Base-by-base conservation (phyloP, 768 basidiomycete species). In the Rubroboletus satanas region DNA sequence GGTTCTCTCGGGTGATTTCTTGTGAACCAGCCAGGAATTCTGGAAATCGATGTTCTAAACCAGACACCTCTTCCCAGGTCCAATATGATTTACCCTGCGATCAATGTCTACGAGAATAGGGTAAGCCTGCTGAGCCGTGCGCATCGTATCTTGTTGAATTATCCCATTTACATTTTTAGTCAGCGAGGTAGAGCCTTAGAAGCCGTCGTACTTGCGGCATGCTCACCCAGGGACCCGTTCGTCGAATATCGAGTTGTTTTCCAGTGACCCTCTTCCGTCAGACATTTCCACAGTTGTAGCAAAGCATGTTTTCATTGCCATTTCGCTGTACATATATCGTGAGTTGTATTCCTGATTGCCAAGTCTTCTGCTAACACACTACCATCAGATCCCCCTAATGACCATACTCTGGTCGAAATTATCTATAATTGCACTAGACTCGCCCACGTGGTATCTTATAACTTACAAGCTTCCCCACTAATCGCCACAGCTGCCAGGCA, bases 11-110 rank as follows among this genome's bases (percentile, higher is more conserved):
- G 3, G 0, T 59, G 0, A 17, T 31, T n/a, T 49, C 2, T 5
- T 67, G 66, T 14, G n/a, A 39, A 1, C 33, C 0, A 0, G 53
- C 14, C 0, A 35, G 1, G 2, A 0, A 10, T 7, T 1, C 12
- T 14, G 50, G 49, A 37, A 4, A 1, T 2, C 31, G 5, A 7
- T 67, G 66, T 21, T 0, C 41, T 6, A 0, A 3, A 0, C 47
- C 38, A 0, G 0, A 8, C 0, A 0, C 1, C 3, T 1, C 48
- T 31, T 4, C 38, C 0, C 38, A 47, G 5, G 0, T 35, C 1
- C 41, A 31, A 5, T 11, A 17, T 4, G 46, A 50, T n/a, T 0
- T 53, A 7, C 62, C 54, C n/a, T 68, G 69, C 38, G 0, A 2
- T 3, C 8, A 0, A 7, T 70, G 68, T 28, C 2, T 0, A 5